Conservation (phyloP, 2,329 filamentous ascomycete species). For the Aspergillus pseudoglaucus region DNA sequence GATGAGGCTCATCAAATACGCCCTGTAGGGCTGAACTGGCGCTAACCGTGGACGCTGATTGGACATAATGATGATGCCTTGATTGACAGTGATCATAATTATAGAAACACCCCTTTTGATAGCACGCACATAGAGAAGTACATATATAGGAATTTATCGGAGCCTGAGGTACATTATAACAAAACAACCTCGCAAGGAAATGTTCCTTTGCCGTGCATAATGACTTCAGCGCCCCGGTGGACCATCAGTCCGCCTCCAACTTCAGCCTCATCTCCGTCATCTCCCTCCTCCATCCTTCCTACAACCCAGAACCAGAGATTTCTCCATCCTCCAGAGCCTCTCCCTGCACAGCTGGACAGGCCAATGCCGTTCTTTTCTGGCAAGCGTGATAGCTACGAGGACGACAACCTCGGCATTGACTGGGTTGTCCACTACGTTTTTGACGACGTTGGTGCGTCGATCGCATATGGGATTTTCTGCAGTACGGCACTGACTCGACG, state of each 20-base stretch:
- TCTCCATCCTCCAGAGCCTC: neutral
- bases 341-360: neutral
- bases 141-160: neutral
- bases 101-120: too few relatives aligned
- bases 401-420: slow-evolving; percentile 66
- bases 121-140: neutral
- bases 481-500: neutral
- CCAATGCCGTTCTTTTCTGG: slow-evolving; percentile 22
- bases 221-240: too few relatives aligned
- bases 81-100: neutral
- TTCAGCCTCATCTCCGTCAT: neutral
- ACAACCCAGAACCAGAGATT: neutral
- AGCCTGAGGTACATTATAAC: too few relatives aligned
- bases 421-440: slow-evolving; percentile 80
- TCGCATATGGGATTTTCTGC: neutral
- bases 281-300: neutral
- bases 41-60: neutral
- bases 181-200: too few relatives aligned
- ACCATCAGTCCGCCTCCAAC: neutral
- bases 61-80: slow-evolving; percentile 1
- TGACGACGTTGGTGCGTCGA: slow-evolving; percentile 54
- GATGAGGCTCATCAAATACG: neutral
- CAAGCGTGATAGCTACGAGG: slow-evolving; percentile 16
- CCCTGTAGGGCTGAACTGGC: slow-evolving; percentile 25
- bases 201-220: too few relatives aligned